phyloP scores from a whole-genome alignment of 1,284 basidiomycete species.

The Erythrobasidium hasegawianum region DNA sequence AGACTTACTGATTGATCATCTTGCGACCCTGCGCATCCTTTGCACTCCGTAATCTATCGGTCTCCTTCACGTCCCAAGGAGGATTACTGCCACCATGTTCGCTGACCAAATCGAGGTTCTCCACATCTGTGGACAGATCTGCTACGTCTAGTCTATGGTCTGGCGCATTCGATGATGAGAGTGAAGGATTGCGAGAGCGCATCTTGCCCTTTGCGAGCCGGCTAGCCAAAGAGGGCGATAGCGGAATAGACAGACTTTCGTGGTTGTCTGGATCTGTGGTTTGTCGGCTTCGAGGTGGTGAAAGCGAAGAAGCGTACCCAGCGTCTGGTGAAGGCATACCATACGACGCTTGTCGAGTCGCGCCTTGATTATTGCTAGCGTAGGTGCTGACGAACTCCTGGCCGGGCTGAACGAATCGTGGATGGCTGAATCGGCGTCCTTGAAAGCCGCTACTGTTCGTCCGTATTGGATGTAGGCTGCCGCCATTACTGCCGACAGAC shows the following conservation, averaged over 20 bases:
- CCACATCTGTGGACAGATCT: not conserved
- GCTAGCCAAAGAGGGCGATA: not conserved
- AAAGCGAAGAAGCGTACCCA: not conserved
- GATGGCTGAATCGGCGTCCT: too few relatives aligned
- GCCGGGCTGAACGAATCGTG: too few relatives aligned
- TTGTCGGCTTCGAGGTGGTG: not conserved
- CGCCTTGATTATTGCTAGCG: not conserved
- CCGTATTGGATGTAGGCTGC: too few relatives aligned
- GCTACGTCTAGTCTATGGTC: not conserved
- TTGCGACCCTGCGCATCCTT: slow-evolving; percentile 42
- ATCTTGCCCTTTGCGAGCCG: not conserved
- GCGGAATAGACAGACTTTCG: not conserved
- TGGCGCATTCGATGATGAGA: not conserved
- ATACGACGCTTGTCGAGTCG: not conserved
- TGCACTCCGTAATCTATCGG: slow-evolving; percentile 39
- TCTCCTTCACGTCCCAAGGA: slow-evolving; percentile 36
- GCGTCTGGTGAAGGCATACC: not conserved
- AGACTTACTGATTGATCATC: slow-evolving; percentile 46
- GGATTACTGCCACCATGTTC: too few relatives aligned
- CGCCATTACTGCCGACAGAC: not conserved
- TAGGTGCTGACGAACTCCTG: not conserved
- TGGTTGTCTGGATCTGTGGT: not conserved
- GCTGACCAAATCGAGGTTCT: too few relatives aligned
- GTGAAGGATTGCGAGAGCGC: slow-evolving; percentile 1
- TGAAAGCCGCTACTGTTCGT: too few relatives aligned